phyloP scores from a whole-genome alignment of 768 basidiomycete species.

The Rhodotorula babjevae region DNA sequence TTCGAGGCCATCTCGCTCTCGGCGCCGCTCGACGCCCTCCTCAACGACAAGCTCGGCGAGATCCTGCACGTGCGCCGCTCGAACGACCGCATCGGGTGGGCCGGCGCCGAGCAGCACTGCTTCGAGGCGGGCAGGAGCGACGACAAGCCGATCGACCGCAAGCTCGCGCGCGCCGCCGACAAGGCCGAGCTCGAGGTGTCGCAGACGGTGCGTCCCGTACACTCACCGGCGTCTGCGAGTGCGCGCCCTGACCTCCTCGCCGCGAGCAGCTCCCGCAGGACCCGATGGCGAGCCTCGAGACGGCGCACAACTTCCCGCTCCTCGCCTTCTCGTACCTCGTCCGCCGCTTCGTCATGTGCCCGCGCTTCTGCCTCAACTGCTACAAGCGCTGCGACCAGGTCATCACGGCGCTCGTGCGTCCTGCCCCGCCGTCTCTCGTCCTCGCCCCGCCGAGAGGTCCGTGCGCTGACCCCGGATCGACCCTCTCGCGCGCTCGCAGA shows the following conservation, averaged over 20 bases:
- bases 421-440: too few species aligned
- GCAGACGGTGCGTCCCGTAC: constrained; percentile 11
- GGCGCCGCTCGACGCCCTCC: constrained; percentile 59
- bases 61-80: constrained; percentile 56
- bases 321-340: constrained; percentile 63
- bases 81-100: constrained; percentile 60
- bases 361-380: constrained; percentile 69
- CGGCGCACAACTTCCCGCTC: constrained; percentile 56
- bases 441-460: not conserved
- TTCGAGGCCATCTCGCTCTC: constrained; percentile 65
- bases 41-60: constrained; percentile 58
- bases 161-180: constrained; percentile 51
- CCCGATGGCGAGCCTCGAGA: constrained; percentile 54
- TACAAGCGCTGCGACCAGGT: constrained; percentile 49
- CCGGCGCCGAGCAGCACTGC: constrained; percentile 59
- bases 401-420: constrained; percentile 41
- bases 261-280: constrained; percentile 39
- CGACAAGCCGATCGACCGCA: not conserved
- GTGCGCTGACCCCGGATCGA: not conserved
- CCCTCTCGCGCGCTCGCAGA: constrained; percentile 55
- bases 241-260: not conserved
- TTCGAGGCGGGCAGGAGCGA: constrained; percentile 52
- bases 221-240: not conserved
- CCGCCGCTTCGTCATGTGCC: constrained; percentile 61
- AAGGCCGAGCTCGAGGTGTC: constrained; percentile 50